Conservation (phyloP, 2,329 filamentous ascomycete genomes). For the Arthrobotrys sinensis region DNA sequence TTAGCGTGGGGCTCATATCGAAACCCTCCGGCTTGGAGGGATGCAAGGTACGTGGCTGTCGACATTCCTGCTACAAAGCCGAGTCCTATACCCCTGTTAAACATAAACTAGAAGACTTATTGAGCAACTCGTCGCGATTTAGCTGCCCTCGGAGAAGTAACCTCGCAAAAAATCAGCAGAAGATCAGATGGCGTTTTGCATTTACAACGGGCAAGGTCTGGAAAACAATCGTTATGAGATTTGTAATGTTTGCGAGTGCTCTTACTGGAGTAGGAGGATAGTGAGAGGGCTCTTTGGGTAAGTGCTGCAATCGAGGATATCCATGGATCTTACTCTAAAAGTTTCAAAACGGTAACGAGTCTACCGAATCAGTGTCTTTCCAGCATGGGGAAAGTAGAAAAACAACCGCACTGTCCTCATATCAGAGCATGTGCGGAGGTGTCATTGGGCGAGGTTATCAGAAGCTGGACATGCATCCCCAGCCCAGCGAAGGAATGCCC, state of each 20-base stretch:
- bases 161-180: constrained; percentile 23
- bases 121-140: constrained; percentile 57
- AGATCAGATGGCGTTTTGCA: constrained; percentile 56
- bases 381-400: constrained; percentile 23
- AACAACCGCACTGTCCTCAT: constrained; percentile 17
- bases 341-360: constrained; percentile 54
- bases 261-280: constrained; percentile 31
- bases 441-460: constrained; percentile 40
- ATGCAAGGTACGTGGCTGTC: constrained; percentile 59
- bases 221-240: constrained; percentile 27
- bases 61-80: constrained; percentile 55
- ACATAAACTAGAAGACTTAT: constrained; percentile 28
- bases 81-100: constrained; percentile 42
- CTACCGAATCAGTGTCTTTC: constrained; percentile 45
- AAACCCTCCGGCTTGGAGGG: constrained; percentile 48
- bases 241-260: constrained; percentile 31
- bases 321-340: constrained; percentile 51
- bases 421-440: constrained; percentile 18
- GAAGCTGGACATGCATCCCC: constrained; percentile 26
- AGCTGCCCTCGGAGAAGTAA: constrained; percentile 9
- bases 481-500: constrained; percentile 51
- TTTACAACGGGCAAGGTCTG: constrained; percentile 32
- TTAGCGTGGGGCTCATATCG: constrained; percentile 47
- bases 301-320: constrained; percentile 27
- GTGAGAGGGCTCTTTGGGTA: constrained; percentile 12